Base-by-base conservation (phyloP, 179 eudicot species). In the Nepenthes alata region DNA sequence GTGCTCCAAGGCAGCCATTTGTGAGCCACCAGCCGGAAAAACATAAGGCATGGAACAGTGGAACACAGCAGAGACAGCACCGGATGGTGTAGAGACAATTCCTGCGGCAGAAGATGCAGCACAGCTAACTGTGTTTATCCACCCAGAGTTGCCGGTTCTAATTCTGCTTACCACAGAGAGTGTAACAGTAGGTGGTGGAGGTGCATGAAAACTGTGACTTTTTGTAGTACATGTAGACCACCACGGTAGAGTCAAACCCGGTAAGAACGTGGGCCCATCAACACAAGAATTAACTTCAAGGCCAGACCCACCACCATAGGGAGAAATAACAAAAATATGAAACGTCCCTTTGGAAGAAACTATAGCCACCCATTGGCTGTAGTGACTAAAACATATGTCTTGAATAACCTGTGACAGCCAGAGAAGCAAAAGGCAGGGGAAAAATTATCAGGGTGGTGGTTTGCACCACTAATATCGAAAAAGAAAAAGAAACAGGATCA, bases 81-180 rank as follows among this genome's bases (percentile, higher is more conserved):
- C 84, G 60, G 88, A 75, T 59, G 91, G 83, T 55, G 62, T 65
- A 61, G 86, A 79, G 35, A 72, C 36, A 78, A 87, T 94, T 54
- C 99, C 97, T 45, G 91, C 91, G 47, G 94, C 88, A 57, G 91
- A 84, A 52, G 96, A 85, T 66, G 98, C 96, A 72, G 95, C 96
- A 71, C 67, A 86, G 83, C 97, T 87, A 45, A 94, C 97, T 48
- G 99, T 75, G 77, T 85, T 90, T 61, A 94, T 81, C 96, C 96
- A 90, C 35, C 95, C 95, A 39, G 95, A 81, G 64, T 84, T 89
- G 14, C 87, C 91, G 38, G 80, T 85, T 80, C 91, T 82, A 60
- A 90, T 83, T 72, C 99, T 76, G 77, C 94, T 78, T 38, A 90
- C 83, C 58, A 85, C 97, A 54, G 96, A 82, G 52, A 85, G 87